phyloP scores from a whole-genome alignment of 1,139 yeast genomes.

The Hyphopichia wangnamkhiaoensis region DNA sequence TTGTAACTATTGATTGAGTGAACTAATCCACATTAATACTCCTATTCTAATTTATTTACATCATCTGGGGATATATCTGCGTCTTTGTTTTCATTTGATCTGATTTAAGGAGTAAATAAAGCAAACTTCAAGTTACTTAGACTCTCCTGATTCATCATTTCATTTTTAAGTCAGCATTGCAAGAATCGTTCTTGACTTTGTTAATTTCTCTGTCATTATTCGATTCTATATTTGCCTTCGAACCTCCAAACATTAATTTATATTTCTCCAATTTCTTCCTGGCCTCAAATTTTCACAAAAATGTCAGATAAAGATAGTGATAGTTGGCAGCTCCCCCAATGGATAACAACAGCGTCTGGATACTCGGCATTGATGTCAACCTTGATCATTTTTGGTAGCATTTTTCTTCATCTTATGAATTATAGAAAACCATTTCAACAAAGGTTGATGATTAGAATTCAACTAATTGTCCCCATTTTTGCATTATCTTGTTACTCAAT shows the following conservation, averaged over 20 bases:
- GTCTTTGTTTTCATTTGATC: too few species aligned
- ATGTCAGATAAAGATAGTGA: neutral
- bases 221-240: neutral
- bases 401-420: conserved; percentile 47
- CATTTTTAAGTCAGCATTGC: too few species aligned
- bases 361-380: conserved; percentile 37
- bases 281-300: neutral
- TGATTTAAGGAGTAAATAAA: too few species aligned
- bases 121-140: too few species aligned
- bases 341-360: conserved; percentile 36
- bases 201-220: neutral
- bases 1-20: too few species aligned
- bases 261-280: neutral
- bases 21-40: too few species aligned
- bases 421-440: conserved; percentile 91
- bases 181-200: too few species aligned
- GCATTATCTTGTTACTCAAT: conserved; percentile 55
- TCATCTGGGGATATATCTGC: too few species aligned
- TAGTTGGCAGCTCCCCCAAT: conserved; percentile 24
- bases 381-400: conserved; percentile 30
- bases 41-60: too few species aligned
- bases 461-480: conserved; percentile 62
- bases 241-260: neutral
- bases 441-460: conserved; percentile 79
- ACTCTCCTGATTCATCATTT: too few species aligned